A percentile compares a stretch with the other conserved stretches of the same genome.
phyloP scores from a whole-genome alignment of 2,329 filamentous ascomycete species.

The Microthyrium microscopicum region DNA sequence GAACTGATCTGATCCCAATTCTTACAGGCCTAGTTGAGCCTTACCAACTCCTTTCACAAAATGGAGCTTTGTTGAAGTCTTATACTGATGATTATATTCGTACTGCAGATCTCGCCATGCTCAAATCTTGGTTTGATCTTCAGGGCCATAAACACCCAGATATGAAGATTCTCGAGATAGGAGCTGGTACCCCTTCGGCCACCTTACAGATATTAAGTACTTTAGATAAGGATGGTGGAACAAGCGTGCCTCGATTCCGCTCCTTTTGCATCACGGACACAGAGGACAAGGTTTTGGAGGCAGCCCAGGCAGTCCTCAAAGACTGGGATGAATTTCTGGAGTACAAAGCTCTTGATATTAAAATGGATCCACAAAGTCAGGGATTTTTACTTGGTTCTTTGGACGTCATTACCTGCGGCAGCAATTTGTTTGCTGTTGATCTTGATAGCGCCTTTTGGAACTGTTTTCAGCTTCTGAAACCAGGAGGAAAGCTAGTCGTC shows the following conservation, averaged over 20 bases:
- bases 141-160: conserved; percentile 1
- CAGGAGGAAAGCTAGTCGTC: conserved; percentile 14
- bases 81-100: too few species aligned
- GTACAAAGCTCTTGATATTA: conserved; percentile 7
- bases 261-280: conserved; percentile 10
- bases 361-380: conserved; percentile 5
- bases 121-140: background rate
- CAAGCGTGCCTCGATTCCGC: background rate
- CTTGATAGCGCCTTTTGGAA: conserved; percentile 11
- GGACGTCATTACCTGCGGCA: conserved; percentile 15
- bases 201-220: conserved; percentile 1
- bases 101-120: background rate
- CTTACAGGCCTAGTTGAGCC: too few species aligned
- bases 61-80: too few species aligned
- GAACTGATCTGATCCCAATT: too few species aligned
- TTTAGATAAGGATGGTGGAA: background rate
- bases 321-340: background rate
- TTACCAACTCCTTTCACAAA: too few species aligned
- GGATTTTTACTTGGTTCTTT: conserved; percentile 10
- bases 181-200: conserved; percentile 2
- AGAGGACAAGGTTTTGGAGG: conserved; percentile 7
- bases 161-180: conserved; percentile 7
- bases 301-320: conserved; percentile 3
- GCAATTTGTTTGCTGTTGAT: conserved; percentile 13
- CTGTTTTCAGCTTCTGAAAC: conserved; percentile 10